Evolutionary conservation across 2,329 filamentous ascomycete genomes (phyloP), one percentile per base, ranked within the genome.

Genomic region (Aaosphaeria arxii): DNA sequence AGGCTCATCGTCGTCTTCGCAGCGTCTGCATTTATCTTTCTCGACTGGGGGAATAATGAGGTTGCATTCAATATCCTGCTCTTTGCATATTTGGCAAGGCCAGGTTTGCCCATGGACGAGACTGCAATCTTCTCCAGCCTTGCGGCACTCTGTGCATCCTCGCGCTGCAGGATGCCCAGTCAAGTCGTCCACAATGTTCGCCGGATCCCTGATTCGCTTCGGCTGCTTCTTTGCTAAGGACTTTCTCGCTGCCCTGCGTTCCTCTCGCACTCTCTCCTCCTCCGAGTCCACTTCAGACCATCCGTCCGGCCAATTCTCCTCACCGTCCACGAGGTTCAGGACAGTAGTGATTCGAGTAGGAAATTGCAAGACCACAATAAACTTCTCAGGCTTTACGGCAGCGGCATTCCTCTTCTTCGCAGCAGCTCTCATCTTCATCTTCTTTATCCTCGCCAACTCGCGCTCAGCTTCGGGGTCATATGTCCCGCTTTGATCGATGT

Each of bases 401-500:
- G 11, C 36, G 4, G 7, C 13, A 44, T 28, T 42, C 13, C 42
- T 45, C 30, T 57, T 58, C 30, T 43, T 43, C 17, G 24, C 31
- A 32, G 32, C 31, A 36, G 54, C 48, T 36, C 42, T 44, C n/a
- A 31, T 30, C 24, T 7, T 44, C 11, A 48, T 49, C 44, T 56
- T 58, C 1, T 52, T 53, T 3, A 40, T 39, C 4, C 24, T 35
- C 17, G 48, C 44, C 17, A 54, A 28, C 24, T 36, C 51, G 1
- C 44, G 45, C 30, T 64, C 60, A 9, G 53, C 46, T 1, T 51
- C 36, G 0, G 61, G 71, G 43, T 66, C 59, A 40, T 72, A 75
- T 40, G 71, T 62, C 1, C 67, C 69, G 5, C 65, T 69, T 7
- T 62, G 45, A 30, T 75, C 71, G 1, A 57, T 56, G 36, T 74